Base-by-base conservation (phyloP, 805 yeast species). In the Cyberlindnera japonica region DNA sequence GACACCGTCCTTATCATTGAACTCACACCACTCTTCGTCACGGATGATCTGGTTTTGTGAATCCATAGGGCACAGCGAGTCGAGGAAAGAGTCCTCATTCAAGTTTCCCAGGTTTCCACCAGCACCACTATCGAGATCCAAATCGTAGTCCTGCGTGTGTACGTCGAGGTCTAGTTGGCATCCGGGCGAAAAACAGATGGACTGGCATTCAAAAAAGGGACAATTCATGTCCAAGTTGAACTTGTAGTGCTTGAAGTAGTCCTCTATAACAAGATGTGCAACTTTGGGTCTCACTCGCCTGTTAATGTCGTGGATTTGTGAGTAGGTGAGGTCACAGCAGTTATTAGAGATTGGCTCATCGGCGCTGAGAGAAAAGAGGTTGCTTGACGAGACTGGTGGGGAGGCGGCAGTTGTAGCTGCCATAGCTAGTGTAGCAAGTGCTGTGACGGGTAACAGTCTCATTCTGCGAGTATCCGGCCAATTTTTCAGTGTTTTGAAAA, bases 221-320 rank as follows among this genome's bases (percentile, higher is more conserved):
- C 99, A 57, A 62, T 79, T 87, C 42, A 93, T 69, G 56, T 93
- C 89, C 40, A 93, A 73, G 59, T 88, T 81, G 69, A 87, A 93
- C 38, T 55, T 57, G 36, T 50, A 53, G 59, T 85, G 87, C 49
- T 82, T 77, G 75, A 93, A 91, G 63, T 86, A 93, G 50, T 90
- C 88, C 26, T 87, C 79, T 32, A 72, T 58, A 8, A 82, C 83
- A 32, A 91, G 61, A 6, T 74, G 64, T 14, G 69, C 55, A n/a
- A 91, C 60, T 18, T 71, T 61, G 1, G 83, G 81, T 37, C 82
- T 65, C n/a, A 82, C 63, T 29, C 67, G 59, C 3, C 47, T 37
- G 58, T 83, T 82, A 20, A 78, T 63, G 3, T 59, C 62, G 53
- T 79, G 74, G 22, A 81, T 72, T 45, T 77, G 74, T 7, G 62